Conservation (phyloP, 73 alveolate species). For the Durusdinium trenchii region DNA sequence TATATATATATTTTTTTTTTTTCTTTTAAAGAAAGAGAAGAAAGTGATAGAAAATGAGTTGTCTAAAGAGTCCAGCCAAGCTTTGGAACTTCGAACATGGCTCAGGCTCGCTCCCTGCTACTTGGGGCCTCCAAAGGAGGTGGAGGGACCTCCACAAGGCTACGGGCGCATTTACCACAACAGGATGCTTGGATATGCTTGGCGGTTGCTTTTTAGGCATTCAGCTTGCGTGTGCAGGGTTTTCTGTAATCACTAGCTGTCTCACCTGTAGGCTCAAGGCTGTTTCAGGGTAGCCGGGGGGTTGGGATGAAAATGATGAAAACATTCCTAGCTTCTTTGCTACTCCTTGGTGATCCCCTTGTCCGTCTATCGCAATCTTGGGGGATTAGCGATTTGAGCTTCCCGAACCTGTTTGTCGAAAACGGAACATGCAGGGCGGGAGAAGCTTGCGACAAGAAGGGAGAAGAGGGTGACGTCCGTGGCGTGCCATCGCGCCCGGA, state of each 20-base stretch:
- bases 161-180: conserved; percentile 16
- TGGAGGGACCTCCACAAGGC: background rate
- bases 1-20: too few species aligned
- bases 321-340: too few species aligned
- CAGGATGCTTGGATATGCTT: background rate
- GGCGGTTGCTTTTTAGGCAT: background rate
- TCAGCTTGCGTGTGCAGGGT: too few species aligned
- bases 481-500: conserved; percentile 37
- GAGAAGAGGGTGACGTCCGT: background rate
- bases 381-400: background rate
- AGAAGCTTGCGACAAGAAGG: background rate
- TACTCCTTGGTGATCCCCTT: too few species aligned
- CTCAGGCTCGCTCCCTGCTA: conserved; percentile 35
- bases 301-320: too few species aligned
- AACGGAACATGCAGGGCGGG: background rate
- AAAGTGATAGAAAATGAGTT: background rate
- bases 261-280: background rate
- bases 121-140: conserved; percentile 36
- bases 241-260: background rate
- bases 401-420: background rate
- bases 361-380: background rate
- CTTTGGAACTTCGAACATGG: too few species aligned
- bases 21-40: background rate
- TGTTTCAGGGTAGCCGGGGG: too few species aligned
- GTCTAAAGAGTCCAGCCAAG: background rate